Evolutionary conservation across 768 basidiomycete genomes (phyloP).

Genomic region (Austroboletus eburneus): DNA sequence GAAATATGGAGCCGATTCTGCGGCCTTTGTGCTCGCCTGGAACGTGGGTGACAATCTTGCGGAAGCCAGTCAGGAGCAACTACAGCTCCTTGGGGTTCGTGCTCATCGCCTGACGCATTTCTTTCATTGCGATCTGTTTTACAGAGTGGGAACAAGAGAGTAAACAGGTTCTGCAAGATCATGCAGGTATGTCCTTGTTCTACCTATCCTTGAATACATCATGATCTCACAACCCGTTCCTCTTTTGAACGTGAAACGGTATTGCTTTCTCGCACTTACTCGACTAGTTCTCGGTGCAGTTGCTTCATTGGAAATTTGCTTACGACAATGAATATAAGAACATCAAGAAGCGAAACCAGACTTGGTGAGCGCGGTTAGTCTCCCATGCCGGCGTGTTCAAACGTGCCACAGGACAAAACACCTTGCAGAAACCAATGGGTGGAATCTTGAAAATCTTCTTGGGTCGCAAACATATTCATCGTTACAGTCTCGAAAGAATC

Average conservation of each 20-base stretch:
- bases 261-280: background rate
- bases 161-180: slow-evolving; percentile 7
- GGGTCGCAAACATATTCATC: slow-evolving; percentile 36
- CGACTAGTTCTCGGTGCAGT: slow-evolving; percentile 17
- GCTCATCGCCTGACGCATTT: background rate
- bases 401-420: slow-evolving; percentile 29
- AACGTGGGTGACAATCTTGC: no score
- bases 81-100: no score
- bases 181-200: slow-evolving; percentile 17
- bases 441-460: slow-evolving; percentile 40
- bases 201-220: background rate
- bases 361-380: slow-evolving; percentile 11
- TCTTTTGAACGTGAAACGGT: background rate
- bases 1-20: slow-evolving; percentile 1
- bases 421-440: slow-evolving; percentile 40
- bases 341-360: slow-evolving; percentile 5
- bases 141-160: slow-evolving; percentile 4
- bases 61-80: no score
- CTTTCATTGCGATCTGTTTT: background rate
- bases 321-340: slow-evolving; percentile 9
- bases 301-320: slow-evolving; percentile 26
- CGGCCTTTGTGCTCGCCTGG: background rate
- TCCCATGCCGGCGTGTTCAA: background rate
- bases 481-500: slow-evolving; percentile 36
- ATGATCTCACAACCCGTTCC: background rate